Evolutionary conservation across 2,329 filamentous ascomycete species (phyloP).

Genomic region (Talaromyces sp.): DNA sequence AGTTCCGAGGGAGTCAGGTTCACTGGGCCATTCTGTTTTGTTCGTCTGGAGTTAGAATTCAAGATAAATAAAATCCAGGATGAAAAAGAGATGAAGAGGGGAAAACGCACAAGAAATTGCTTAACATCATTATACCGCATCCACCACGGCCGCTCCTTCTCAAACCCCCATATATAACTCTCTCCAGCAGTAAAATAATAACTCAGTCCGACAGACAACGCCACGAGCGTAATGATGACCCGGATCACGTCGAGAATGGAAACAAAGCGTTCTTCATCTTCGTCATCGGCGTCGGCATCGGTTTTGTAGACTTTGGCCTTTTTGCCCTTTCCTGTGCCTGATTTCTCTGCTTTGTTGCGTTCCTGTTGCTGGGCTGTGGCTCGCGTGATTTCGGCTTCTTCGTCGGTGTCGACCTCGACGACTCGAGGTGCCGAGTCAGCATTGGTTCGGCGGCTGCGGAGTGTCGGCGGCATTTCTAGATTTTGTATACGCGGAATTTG

Average conservation of each 20-base stretch:
- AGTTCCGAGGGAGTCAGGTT: conserved; percentile 73
- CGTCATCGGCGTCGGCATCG: conserved; percentile 11
- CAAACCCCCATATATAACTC: conserved; percentile 63
- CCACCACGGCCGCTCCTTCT: conserved; percentile 50
- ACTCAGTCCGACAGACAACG: conserved; percentile 65
- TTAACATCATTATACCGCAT: conserved; percentile 56
- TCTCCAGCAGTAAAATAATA: conserved; percentile 71
- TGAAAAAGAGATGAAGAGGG: neutral
- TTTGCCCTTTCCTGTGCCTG: neutral
- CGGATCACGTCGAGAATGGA: conserved; percentile 61
- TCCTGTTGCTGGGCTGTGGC: conserved; percentile 6
- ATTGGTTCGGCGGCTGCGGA: conserved; percentile 7
- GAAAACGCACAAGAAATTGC: conserved; percentile 52
- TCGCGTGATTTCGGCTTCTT: conserved; percentile 12
- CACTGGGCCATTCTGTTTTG: conserved; percentile 50
- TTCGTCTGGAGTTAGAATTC: neutral
- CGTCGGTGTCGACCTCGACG: conserved; percentile 13
- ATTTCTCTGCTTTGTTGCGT: conserved; percentile 2
- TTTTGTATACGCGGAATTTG: neutral
- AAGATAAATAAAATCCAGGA: neutral
- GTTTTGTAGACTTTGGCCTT: neutral
- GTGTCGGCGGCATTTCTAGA: conserved; percentile 4
- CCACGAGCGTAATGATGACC: conserved; percentile 60
- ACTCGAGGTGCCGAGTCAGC: conserved; percentile 3
- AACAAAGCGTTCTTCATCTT: conserved; percentile 27